These are phyloP conservation scores for Avena atlantica DNA, from an alignment of 176 grass and related monocot species.

Conservation along the genomic window DNA sequence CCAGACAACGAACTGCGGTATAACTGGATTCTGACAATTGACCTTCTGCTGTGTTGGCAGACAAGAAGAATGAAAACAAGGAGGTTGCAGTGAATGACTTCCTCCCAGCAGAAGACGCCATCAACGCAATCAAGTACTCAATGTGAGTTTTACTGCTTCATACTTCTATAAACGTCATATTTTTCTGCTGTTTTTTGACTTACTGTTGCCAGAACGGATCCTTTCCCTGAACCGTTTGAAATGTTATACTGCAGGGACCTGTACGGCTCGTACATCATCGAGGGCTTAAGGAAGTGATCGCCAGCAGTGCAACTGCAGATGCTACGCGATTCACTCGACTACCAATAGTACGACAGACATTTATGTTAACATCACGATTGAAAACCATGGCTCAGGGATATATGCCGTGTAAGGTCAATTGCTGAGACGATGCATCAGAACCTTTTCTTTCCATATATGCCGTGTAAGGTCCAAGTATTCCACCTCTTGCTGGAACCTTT, in stretches of 20 bases:
- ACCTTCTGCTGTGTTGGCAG: constrained; percentile 40
- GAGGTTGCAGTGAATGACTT: constrained; percentile 97
- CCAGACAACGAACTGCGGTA: constrained; percentile 7
- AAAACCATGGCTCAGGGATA: constrained; percentile 32
- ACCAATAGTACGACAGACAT: constrained; percentile 13
- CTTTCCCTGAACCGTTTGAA: constrained; percentile 3
- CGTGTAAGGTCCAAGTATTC: constrained; percentile 29
- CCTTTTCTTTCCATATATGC: constrained; percentile 37
- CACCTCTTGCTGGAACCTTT: constrained; percentile 21
- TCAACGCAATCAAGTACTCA: constrained; percentile 75
- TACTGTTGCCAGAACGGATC: background rate
- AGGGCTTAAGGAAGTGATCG: constrained; percentile 78
- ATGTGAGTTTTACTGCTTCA: constrained; percentile 70
- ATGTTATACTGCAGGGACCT: constrained; percentile 67
- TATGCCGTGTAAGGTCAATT: constrained; percentile 34
- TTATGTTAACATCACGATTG: constrained; percentile 37
- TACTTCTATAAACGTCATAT: background rate
- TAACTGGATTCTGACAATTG: background rate
- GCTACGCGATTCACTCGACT: constrained; percentile 13
- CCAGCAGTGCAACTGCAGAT: constrained; percentile 26
- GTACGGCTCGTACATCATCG: constrained; percentile 83
- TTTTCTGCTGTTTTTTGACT: background rate
- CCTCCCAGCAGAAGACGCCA: constrained; percentile 86
- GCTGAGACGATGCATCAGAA: constrained; percentile 20
- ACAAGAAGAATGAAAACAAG: constrained; percentile 99